Conservation (phyloP, 148 eudicot species). For the Silene uniflora region DNA sequence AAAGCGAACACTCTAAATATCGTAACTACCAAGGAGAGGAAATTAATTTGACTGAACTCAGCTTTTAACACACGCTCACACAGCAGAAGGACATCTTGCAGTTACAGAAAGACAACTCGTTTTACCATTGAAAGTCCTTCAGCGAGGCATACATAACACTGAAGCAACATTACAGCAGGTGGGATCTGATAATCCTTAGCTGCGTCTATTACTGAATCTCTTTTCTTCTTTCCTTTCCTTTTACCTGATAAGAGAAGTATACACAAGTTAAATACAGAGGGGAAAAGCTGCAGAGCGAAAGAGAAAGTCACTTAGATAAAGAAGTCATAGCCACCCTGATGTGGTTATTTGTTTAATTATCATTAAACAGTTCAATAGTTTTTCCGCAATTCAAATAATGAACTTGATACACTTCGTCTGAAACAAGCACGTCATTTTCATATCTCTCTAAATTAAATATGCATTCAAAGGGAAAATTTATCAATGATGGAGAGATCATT, state of each 20-base stretch:
- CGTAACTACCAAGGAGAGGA: neutral
- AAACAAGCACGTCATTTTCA: neutral
- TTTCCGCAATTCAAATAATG: neutral
- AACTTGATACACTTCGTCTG: neutral
- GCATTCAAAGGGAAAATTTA: neutral
- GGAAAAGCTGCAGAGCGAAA: neutral
- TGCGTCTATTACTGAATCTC: constrained; percentile 59
- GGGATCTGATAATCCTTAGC: constrained; percentile 65
- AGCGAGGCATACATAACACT: constrained; percentile 83
- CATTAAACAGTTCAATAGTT: neutral
- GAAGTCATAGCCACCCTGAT: neutral
- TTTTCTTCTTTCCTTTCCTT: constrained; percentile 85
- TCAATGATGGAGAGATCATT: neutral
- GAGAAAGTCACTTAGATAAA: neutral
- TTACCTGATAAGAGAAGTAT: constrained; percentile 43
- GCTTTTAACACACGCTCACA: neutral
- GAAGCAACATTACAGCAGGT: constrained; percentile 68
- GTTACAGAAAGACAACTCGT: constrained; percentile 13
- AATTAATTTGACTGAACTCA: neutral
- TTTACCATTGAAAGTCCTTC: constrained; percentile 88
- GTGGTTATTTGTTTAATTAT: neutral
- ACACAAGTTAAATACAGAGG: constrained; percentile 10
- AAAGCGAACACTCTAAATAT: neutral
- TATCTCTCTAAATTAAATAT: neutral
- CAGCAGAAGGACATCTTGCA: neutral